Percentiles rank a stretch among this genome's conserved stretches.
phyloP scores from a whole-genome alignment of 768 basidiomycete species.

The Rhizopogon vesiculosus region DNA sequence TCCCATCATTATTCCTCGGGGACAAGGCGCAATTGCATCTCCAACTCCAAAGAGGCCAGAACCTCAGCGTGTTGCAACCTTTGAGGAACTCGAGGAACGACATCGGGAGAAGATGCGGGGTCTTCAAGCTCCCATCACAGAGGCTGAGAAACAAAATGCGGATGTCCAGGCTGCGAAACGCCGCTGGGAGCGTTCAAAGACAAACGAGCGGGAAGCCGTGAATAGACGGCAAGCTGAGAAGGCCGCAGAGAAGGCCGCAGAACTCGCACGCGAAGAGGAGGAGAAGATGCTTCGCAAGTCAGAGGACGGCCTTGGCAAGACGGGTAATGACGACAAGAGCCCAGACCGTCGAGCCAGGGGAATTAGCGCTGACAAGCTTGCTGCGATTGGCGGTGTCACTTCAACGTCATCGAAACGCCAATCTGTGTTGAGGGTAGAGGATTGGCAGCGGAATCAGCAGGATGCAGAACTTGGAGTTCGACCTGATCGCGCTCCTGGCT shows the following conservation, averaged over 20 bases:
- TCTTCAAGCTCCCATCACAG: constrained; percentile 81
- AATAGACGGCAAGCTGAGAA: constrained; percentile 69
- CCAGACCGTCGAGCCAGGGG: constrained; percentile 36
- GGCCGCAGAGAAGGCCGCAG: constrained; percentile 54
- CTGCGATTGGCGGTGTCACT: constrained; percentile 26
- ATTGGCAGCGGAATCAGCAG: constrained; percentile 76
- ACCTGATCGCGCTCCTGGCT: constrained; percentile 12
- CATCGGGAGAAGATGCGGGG: constrained; percentile 82
- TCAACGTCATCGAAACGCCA: constrained; percentile 53
- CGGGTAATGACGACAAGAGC: constrained; percentile 27
- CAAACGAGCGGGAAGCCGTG: constrained; percentile 71
- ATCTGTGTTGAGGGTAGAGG: constrained; percentile 79
- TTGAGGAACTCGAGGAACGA: constrained; percentile 82
- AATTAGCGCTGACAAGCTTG: constrained; percentile 60
- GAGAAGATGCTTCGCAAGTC: constrained; percentile 31
- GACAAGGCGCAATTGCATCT: constrained; percentile 25
- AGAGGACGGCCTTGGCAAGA: constrained; percentile 35
- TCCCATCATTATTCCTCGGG: constrained; percentile 42
- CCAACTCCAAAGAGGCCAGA: constrained; percentile 46
- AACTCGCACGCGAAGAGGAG: constrained; percentile 46
- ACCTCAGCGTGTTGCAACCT: constrained; percentile 60
- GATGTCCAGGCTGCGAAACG: constrained; percentile 69
- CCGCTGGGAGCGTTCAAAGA: constrained; percentile 80
- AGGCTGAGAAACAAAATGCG: constrained; percentile 72
- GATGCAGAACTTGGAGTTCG: constrained; percentile 33